phyloP scores from a whole-genome alignment of 768 basidiomycete species.

The Candolleomyces aberdarensis region DNA sequence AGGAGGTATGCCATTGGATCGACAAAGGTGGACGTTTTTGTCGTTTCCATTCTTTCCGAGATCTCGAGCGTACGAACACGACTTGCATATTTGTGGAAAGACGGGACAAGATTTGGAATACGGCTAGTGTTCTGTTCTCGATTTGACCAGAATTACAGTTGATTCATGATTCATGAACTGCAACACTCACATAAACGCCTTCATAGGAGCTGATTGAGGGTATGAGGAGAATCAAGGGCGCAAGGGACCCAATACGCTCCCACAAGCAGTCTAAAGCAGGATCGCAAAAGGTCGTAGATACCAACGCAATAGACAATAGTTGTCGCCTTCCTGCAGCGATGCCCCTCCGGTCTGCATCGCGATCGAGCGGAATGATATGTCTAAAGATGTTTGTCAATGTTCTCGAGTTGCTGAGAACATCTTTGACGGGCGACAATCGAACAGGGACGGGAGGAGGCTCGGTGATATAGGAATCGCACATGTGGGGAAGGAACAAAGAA shows the following conservation, averaged over 20 bases:
- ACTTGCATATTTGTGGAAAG: not conserved
- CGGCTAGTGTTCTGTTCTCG: not conserved
- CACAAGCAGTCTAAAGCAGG: slow-evolving; percentile 1
- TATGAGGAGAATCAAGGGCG: not conserved
- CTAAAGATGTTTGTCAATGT: no score
- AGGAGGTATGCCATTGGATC: not conserved
- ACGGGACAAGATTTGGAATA: not conserved
- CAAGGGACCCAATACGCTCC: not conserved
- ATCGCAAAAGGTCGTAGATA: not conserved
- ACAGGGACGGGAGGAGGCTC: no score
- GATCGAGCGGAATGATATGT: no score
- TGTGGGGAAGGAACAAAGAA: no score
- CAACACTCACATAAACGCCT: not conserved
- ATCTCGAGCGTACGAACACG: not conserved
- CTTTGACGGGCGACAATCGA: no score
- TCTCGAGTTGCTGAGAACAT: no score
- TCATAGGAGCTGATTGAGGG: not conserved
- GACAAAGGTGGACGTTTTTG: not conserved
- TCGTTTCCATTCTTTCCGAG: not conserved
- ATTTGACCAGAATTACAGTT: not conserved
- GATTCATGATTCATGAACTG: not conserved
- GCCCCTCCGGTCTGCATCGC: no score
- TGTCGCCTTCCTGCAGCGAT: no score
- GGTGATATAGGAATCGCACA: no score
- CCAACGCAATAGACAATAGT: not conserved